Evolutionary conservation across 805 yeast genomes (phyloP).

Genomic region (Ogataea minuta): DNA sequence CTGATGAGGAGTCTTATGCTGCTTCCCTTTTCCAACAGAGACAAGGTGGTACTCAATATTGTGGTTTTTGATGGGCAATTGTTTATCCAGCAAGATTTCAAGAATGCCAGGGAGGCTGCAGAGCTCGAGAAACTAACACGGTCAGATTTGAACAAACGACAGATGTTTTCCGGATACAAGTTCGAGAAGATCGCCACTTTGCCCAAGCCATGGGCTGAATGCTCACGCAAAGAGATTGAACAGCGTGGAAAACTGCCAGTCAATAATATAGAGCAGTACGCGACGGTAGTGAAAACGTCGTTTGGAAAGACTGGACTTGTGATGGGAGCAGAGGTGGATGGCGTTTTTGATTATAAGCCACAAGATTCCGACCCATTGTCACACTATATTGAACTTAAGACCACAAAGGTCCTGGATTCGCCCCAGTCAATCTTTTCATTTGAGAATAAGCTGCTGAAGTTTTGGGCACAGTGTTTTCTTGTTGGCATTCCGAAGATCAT

Average conservation of each 20-base stretch:
- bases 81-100: constrained; percentile 49
- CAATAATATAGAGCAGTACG: constrained; percentile 72
- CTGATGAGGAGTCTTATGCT: constrained; percentile 71
- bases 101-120: constrained; percentile 32
- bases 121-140: constrained; percentile 29
- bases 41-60: constrained; percentile 59
- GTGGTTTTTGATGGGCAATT: constrained; percentile 74
- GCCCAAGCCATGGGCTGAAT: constrained; percentile 69
- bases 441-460: constrained; percentile 70
- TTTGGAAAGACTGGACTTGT: constrained; percentile 68
- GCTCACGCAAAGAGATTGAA: constrained; percentile 66
- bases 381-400: constrained; percentile 86
- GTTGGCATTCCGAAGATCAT: constrained; percentile 79
- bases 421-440: constrained; percentile 60
- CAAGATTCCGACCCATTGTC: constrained; percentile 46
- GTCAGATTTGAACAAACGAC: constrained; percentile 35
- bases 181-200: constrained; percentile 80
- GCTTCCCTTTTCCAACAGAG: constrained; percentile 58
- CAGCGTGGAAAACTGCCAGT: constrained; percentile 58
- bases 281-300: constrained; percentile 80
- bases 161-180: constrained; percentile 73
- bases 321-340: constrained; percentile 89
- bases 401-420: constrained; percentile 54
- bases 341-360: constrained; percentile 81
- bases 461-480: constrained; percentile 94